phyloP scores from a whole-genome alignment of 208 protist genomes.

The Crithidia expoeki region DNA sequence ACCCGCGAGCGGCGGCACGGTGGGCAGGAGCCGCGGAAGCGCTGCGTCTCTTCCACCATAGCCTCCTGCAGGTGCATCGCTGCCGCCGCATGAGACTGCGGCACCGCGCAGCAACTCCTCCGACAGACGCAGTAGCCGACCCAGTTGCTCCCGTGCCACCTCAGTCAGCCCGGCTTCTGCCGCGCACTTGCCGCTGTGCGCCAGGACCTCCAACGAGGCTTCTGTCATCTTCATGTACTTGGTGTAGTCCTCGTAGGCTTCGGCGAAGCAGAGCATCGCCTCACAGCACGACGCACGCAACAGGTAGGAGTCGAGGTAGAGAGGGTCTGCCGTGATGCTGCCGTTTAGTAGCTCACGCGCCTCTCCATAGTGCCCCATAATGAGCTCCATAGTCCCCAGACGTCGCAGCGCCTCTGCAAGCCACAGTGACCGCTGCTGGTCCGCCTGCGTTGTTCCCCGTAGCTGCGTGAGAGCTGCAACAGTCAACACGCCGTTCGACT shows the following conservation, averaged over 20 bases:
- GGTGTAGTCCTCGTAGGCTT: conserved; percentile 79
- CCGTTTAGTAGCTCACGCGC: conserved; percentile 67
- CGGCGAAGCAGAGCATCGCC: conserved; percentile 39
- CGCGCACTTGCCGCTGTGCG: conserved; percentile 85
- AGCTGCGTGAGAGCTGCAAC: conserved; percentile 24
- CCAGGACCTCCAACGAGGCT: conserved; percentile 72
- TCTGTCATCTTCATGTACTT: conserved; percentile 82
- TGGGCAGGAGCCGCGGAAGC: background rate
- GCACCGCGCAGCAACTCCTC: conserved; percentile 18
- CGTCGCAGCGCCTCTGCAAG: conserved; percentile 58
- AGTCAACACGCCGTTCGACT: conserved; percentile 20
- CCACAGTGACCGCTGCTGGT: conserved; percentile 33
- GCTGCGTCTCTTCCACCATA: background rate
- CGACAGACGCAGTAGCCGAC: conserved; percentile 48
- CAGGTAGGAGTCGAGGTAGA: conserved; percentile 68
- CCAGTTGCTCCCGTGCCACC: conserved; percentile 51
- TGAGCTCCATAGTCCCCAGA: conserved; percentile 64
- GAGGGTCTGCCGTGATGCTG: conserved; percentile 65
- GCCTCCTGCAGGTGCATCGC: background rate
- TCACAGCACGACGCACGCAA: conserved; percentile 84
- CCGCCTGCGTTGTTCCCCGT: conserved; percentile 9
- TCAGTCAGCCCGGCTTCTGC: conserved; percentile 66
- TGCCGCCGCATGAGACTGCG: too few relatives aligned
- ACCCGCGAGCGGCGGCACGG: conserved; percentile 14
- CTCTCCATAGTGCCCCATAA: conserved; percentile 50